Base-by-base conservation (phyloP, 139 green algal species). In the Chlamydomonas sphaeroides region DNA sequence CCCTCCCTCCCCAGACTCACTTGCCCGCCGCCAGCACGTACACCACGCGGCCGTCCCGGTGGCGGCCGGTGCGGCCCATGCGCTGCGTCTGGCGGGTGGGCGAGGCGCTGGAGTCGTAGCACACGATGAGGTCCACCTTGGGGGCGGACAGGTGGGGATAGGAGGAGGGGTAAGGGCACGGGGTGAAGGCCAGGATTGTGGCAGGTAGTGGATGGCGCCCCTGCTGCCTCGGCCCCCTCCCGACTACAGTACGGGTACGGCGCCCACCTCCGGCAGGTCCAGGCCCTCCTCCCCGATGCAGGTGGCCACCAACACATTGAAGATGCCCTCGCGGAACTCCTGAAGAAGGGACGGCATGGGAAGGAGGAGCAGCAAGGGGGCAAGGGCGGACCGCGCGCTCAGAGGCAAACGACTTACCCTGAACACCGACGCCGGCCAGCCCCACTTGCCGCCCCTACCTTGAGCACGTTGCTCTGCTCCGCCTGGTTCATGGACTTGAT, bases 201-300 rank as follows among this genome's bases (percentile, higher is more conserved):
- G n/a, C n/a, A n/a, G n/a, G n/a, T n/a, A n/a, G n/a, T n/a, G n/a
- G n/a, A n/a, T n/a, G n/a, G n/a, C n/a, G n/a, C n/a, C n/a, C n/a
- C n/a, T n/a, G n/a, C n/a, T n/a, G n/a, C n/a, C n/a, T n/a, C n/a
- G n/a, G n/a, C n/a, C n/a, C 56, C 56, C 25, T n/a, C 56, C 56
- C 23, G 56, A 32, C 25, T 25, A 61, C 51, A 26, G 15, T 18
- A 17, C 49, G 21, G 56, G 18, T 25, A 7, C 1, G 30, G 5
- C 56, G 36, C 73, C 32, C 61, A 90, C 94, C 89, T 97, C 88
- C 2, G 94, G 93, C 48, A 99, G 98, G 88, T 99, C 97, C 66
- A 99, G 89, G 0, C 97, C 97, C 88, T 99, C 97, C 87, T 99
- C 97, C 0, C 93, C 97, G 65, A 99, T 97, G 86, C 92, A 97